phyloP scores from a whole-genome alignment of 148 eudicot species.

The Nepenthes gracilis region DNA sequence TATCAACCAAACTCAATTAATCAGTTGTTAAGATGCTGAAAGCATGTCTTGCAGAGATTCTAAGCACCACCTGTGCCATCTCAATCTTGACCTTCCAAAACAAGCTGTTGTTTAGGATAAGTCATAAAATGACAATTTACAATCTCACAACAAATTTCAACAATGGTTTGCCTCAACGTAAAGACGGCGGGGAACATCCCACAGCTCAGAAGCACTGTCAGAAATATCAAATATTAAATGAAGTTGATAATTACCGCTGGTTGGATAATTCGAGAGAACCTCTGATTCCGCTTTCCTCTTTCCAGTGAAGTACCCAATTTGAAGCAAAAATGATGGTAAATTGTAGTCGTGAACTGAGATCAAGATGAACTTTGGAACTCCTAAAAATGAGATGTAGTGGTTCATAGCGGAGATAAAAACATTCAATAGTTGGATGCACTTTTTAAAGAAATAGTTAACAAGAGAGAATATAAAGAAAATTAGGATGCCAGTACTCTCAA shows the following conservation, averaged over 20 bases:
- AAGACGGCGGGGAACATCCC: not conserved
- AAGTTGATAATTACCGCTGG: conserved; percentile 38
- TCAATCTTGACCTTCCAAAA: too few species aligned
- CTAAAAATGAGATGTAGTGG: conserved; percentile 24
- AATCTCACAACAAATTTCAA: too few species aligned
- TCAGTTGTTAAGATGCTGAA: too few species aligned
- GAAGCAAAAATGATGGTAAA: conserved; percentile 75
- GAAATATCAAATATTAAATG: not conserved
- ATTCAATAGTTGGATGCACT: too few species aligned
- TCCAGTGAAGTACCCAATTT: conserved; percentile 77
- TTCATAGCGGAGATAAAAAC: too few species aligned
- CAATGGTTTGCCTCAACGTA: not conserved
- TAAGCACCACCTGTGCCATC: too few species aligned
- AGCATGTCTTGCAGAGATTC: not conserved
- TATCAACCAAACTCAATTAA: too few species aligned
- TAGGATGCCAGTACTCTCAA: too few species aligned
- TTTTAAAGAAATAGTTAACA: too few species aligned
- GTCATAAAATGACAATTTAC: too few species aligned
- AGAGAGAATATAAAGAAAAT: too few species aligned
- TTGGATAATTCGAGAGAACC: conserved; percentile 82
- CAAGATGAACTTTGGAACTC: conserved; percentile 84
- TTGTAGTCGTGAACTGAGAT: conserved; percentile 96
- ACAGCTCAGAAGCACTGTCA: not conserved
- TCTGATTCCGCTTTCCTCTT: conserved; percentile 97
- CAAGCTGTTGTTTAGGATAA: too few species aligned